Evolutionary conservation across 2,329 filamentous ascomycete genomes (phyloP), one percentile per base, ranked within the genome.

Genomic region (Aspergillus fumigatiaffinis): DNA sequence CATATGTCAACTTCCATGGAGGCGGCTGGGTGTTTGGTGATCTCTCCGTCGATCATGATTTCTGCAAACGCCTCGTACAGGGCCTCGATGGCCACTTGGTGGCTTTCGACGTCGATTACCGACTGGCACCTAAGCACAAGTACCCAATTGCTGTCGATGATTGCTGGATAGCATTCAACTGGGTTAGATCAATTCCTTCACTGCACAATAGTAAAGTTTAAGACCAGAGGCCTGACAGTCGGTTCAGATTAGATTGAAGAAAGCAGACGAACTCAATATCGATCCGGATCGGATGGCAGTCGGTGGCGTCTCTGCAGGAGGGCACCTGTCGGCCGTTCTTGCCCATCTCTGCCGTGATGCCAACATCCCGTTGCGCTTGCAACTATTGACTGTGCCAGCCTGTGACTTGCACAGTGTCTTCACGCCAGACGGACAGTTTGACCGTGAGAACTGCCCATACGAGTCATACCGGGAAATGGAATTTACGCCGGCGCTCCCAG

Each of bases 11-110:
- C 48, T 75, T 75, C 59, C 73, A 76, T 54, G 74, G 74, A 9
- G 72, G 74, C 29, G 74, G 74, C 9, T 79, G 76, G 74, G 75
- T 78, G 7, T 77, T 79, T 61, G 76, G 76, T 2, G 72, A 71
- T 1, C 64, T 78, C 1, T 55, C 59, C 4, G 64, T 63, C 1
- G 76, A 78, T 49, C 70, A 75, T 59, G 73, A 76, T 42, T 73
- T 75, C 55, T 78, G 76, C 58, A 77, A 78, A 60, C 66, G 68
- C 21, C 55, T 79, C 12, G 72, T 75, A 25, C 63, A 75, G 57
- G 66, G 62, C 6, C 67, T 74, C 29, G 69, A 74, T 17, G 68
- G 73, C n/a, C 68, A 72, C 17, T 59, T 74, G 46, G 76, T 79
- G 17, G 75, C 66, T 1, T 76, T 79, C 60, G 77, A 79, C 59